Evolutionary conservation across 352 stramenopile genomes (phyloP).

Genomic region (Phytophthora syringae): DNA sequence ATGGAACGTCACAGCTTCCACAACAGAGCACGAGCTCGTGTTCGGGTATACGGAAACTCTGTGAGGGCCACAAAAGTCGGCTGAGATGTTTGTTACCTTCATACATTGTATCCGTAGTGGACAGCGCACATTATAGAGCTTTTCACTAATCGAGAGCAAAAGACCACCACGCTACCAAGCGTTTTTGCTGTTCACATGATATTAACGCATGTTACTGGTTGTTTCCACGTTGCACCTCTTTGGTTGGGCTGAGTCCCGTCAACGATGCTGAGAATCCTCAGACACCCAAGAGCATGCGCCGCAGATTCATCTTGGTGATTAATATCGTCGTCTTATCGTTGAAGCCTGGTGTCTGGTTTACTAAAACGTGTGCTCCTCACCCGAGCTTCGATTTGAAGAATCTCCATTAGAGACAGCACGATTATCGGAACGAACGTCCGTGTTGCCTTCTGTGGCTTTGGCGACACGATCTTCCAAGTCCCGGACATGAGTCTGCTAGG

Average conservation of each 20-base stretch:
- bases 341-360: neutral
- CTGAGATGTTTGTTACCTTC: conserved; percentile 26
- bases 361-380: conserved; percentile 25
- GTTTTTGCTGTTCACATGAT: conserved; percentile 32
- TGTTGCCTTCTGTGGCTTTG: conserved; percentile 1
- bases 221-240: neutral
- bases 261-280: conserved; percentile 21
- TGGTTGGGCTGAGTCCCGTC: conserved; percentile 9
- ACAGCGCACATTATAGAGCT: conserved; percentile 43
- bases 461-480: conserved; percentile 42
- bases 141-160: conserved; percentile 37
- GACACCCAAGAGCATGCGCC: conserved; percentile 14
- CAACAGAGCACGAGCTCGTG: conserved; percentile 48
- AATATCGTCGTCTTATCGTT: conserved; percentile 8
- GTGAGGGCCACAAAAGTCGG: conserved; percentile 20
- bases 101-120: conserved; percentile 22
- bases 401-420: conserved; percentile 22
- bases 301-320: neutral
- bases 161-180: conserved; percentile 26
- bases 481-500: conserved; percentile 36
- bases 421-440: conserved; percentile 16
- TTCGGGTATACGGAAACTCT: conserved; percentile 50
- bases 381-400: conserved; percentile 16
- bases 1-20: conserved; percentile 79
- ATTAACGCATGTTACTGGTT: conserved; percentile 31